Conservation (phyloP, 352 stramenopile species). For the Phytophthora megakarya region DNA sequence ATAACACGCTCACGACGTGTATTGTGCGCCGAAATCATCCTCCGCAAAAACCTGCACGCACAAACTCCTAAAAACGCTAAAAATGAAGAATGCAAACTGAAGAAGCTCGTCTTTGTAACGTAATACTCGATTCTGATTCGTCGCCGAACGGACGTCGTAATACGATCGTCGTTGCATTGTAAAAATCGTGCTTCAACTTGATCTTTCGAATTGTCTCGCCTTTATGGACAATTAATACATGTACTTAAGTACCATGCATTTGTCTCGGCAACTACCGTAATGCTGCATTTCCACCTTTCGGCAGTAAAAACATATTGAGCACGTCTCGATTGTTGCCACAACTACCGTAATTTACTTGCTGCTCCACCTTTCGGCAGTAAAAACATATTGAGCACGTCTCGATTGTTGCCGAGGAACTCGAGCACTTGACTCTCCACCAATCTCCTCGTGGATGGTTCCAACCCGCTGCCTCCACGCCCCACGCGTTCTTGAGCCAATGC, state of each 20-base stretch:
- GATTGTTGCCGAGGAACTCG: conserved; percentile 75
- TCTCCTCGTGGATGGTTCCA: conserved; percentile 73
- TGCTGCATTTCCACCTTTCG: conserved; percentile 38
- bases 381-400: conserved; percentile 85
- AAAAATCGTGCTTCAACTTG: conserved; percentile 21
- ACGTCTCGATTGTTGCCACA: conserved; percentile 64
- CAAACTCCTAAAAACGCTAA: too few species aligned
- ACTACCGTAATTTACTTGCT: conserved; percentile 25
- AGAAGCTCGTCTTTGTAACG: neutral
- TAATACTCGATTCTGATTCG: conserved; percentile 10
- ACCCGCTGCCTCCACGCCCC: conserved; percentile 54
- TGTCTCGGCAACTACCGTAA: too few species aligned
- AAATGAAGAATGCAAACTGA: too few species aligned
- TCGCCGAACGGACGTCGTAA: conserved; percentile 8
- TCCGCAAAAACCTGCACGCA: neutral
- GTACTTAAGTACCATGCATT: too few species aligned
- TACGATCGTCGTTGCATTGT: conserved; percentile 19
- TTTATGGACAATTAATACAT: too few species aligned
- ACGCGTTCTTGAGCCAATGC: conserved; percentile 69
- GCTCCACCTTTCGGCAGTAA: conserved; percentile 50
- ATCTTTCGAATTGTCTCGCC: conserved; percentile 28
- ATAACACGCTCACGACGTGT: neutral
- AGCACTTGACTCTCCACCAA: conserved; percentile 81
- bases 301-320: conserved; percentile 83
- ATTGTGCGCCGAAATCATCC: neutral